phyloP scores from a whole-genome alignment of 352 stramenopile species.

The Aphanomyces stellatus region DNA sequence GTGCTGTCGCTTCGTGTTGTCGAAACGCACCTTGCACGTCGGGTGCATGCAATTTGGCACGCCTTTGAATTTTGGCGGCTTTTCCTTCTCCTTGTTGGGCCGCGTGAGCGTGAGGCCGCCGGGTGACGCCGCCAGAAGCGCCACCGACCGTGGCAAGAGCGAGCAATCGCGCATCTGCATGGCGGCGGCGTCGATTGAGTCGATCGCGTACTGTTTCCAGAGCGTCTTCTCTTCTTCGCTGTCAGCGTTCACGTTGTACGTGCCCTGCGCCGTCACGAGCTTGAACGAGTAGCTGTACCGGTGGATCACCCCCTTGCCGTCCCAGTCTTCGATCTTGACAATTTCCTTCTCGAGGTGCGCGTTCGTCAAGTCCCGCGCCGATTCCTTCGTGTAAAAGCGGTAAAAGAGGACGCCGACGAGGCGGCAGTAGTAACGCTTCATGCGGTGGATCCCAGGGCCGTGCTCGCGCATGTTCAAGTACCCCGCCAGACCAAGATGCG shows the following conservation, averaged over 20 bases:
- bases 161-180: constrained; percentile 14
- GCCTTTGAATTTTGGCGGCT: constrained; percentile 65
- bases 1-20: constrained; percentile 71
- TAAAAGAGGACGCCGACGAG: constrained; percentile 74
- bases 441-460: constrained; percentile 75
- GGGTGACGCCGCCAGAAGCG: constrained; percentile 38
- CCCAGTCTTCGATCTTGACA: constrained; percentile 71
- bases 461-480: constrained; percentile 77
- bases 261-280: constrained; percentile 57
- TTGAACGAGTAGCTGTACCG: constrained; percentile 83
- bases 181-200: constrained; percentile 66
- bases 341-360: constrained; percentile 62
- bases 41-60: constrained; percentile 46
- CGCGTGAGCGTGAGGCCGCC: constrained; percentile 44
- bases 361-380: constrained; percentile 52
- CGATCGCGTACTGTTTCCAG: constrained; percentile 37
- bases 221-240: constrained; percentile 67
- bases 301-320: constrained; percentile 72
- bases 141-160: not conserved
- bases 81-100: constrained; percentile 42
- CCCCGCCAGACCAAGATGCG: constrained; percentile 49
- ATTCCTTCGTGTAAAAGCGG: constrained; percentile 34
- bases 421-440: constrained; percentile 79
- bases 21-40: constrained; percentile 56
- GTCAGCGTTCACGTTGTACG: constrained; percentile 74